phyloP scores from a whole-genome alignment of 306 rosid genomes.

The Amphicarpaea edgeworthii region DNA sequence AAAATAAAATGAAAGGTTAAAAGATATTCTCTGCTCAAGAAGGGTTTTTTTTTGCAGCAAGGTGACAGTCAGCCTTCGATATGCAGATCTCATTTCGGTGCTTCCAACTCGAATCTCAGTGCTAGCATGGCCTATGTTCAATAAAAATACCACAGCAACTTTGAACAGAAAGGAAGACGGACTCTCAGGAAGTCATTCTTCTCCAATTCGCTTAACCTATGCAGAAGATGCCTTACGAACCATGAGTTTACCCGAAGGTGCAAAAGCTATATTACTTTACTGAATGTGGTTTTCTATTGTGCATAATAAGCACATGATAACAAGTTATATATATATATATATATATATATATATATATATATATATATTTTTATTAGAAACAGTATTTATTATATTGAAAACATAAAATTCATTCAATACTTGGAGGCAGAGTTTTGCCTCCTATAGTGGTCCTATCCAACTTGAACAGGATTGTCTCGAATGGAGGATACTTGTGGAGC shows the following conservation, averaged over 20 bases:
- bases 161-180: conserved; percentile 71
- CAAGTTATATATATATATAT: background rate
- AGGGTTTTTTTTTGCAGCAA: conserved; percentile 68
- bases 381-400: background rate
- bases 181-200: conserved; percentile 51
- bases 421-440: no score
- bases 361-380: background rate
- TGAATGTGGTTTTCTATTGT: background rate
- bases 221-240: conserved; percentile 92
- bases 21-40: conserved; percentile 42
- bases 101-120: conserved; percentile 77
- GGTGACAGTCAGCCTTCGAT: conserved; percentile 84
- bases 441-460: no score
- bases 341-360: background rate
- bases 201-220: conserved; percentile 73
- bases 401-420: background rate
- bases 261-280: conserved; percentile 39
- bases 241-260: conserved; percentile 93
- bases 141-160: conserved; percentile 55
- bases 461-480: no score
- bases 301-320: background rate
- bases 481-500: no score
- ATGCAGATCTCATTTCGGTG: conserved; percentile 76
- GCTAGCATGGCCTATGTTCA: conserved; percentile 77
- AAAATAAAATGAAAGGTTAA: background rate